Conservation (phyloP, 805 yeast genomes). For the Starmerella kuoi region DNA sequence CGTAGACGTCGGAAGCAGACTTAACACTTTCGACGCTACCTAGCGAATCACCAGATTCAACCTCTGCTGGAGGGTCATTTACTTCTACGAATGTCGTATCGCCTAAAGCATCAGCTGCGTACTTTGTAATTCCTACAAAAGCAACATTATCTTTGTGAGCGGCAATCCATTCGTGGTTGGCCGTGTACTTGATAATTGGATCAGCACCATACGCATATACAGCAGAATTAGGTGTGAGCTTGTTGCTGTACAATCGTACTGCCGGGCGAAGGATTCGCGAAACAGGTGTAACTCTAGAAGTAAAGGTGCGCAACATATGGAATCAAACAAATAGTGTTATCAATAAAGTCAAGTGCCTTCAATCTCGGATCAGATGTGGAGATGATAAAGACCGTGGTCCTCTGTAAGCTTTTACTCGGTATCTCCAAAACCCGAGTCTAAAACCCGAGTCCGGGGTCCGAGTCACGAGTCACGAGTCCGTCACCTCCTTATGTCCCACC, state of each 20-base stretch:
- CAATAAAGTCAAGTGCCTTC: too few relatives aligned
- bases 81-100: constrained; percentile 91
- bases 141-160: constrained; percentile 67
- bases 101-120: constrained; percentile 93
- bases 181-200: constrained; percentile 43
- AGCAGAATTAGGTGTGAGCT: constrained; percentile 24
- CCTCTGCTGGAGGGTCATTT: constrained; percentile 55
- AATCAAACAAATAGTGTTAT: too few relatives aligned
- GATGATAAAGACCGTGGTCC: too few relatives aligned
- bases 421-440: too few relatives aligned
- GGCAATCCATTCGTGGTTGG: constrained; percentile 93
- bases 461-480: too few relatives aligned
- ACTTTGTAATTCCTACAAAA: constrained; percentile 80
- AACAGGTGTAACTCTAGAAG: background rate
- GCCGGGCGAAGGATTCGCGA: background rate
- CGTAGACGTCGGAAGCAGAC: constrained; percentile 82
- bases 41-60: constrained; percentile 64
- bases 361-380: too few relatives aligned
- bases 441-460: too few relatives aligned
- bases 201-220: constrained; percentile 24
- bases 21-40: constrained; percentile 94
- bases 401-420: too few relatives aligned
- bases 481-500: too few relatives aligned
- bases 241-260: constrained; percentile 24
- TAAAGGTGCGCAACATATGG: constrained; percentile 4